Evolutionary conservation across 345 rosid genomes (phyloP).

Genomic region (Salix brachista): DNA sequence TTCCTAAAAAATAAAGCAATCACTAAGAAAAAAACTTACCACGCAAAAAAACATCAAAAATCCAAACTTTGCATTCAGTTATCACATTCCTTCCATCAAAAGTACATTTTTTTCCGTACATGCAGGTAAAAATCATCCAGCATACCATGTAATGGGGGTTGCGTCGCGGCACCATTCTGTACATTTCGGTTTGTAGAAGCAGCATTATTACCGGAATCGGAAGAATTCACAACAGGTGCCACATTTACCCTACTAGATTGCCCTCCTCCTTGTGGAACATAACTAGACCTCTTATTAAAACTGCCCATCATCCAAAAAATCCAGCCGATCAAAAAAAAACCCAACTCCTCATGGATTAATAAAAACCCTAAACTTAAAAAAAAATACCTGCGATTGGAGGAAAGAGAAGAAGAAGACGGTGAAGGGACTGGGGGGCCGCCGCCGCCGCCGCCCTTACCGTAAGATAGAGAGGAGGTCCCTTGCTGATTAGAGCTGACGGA

Average conservation of each 20-base stretch:
- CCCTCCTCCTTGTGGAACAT: constrained; percentile 62
- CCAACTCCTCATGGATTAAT: neutral
- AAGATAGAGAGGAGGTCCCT: constrained; percentile 61
- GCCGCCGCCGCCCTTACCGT: constrained; percentile 68
- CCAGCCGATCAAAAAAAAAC: neutral
- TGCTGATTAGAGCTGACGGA: constrained; percentile 61
- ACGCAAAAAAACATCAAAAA: neutral
- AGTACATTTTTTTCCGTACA: neutral
- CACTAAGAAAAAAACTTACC: neutral
- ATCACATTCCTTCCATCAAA: neutral
- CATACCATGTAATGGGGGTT: constrained; percentile 56
- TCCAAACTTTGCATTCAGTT: neutral
- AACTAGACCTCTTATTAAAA: constrained; percentile 54
- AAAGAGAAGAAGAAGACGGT: constrained; percentile 33
- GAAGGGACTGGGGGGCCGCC: constrained; percentile 51
- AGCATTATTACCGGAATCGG: constrained; percentile 30
- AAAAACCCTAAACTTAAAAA: neutral
- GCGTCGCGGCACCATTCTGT: constrained; percentile 58
- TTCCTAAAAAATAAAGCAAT: constrained; percentile 28
- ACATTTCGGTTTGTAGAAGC: constrained; percentile 34
- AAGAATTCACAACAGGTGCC: constrained; percentile 34
- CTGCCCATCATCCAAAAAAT: constrained; percentile 27
- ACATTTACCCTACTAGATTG: constrained; percentile 58
- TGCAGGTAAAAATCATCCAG: neutral
- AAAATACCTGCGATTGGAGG: constrained; percentile 59